These are phyloP conservation scores for Taiwanofungus camphoratus DNA, from an alignment of 1,284 basidiomycete genomes.

Conservation along the genomic window DNA sequence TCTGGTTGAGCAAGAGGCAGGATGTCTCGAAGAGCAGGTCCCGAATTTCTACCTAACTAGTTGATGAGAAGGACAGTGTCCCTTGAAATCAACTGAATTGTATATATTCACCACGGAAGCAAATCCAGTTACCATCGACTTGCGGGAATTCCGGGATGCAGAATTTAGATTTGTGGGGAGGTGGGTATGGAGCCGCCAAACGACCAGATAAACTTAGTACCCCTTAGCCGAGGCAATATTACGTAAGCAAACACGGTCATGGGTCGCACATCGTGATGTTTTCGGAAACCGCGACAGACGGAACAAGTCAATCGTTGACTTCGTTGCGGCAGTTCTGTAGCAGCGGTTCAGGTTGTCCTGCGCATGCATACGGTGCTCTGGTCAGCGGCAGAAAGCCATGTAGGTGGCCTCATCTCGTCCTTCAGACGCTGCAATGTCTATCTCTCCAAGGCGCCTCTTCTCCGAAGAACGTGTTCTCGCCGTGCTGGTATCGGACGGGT, in stretches of 20 bases:
- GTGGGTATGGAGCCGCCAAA: no score
- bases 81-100: no score
- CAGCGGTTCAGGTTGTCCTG: conserved; percentile 17
- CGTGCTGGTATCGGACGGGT: conserved; percentile 4
- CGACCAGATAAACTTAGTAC: neutral
- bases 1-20: no score
- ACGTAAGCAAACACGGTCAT: conserved; percentile 9
- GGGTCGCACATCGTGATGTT: conserved; percentile 1
- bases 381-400: conserved; percentile 36
- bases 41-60: no score
- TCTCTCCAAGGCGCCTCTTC: conserved; percentile 6
- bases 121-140: no score
- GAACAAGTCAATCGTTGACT: no score
- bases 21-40: no score
- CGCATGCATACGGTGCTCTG: conserved; percentile 46
- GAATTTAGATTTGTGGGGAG: no score
- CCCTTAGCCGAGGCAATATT: neutral
- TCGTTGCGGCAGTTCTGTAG: neutral
- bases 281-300: no score
- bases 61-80: no score
- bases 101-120: no score
- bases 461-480: conserved; percentile 16
- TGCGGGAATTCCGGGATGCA: no score
- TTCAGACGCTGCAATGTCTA: conserved; percentile 8
- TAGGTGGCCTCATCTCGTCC: conserved; percentile 30